phyloP scores from a whole-genome alignment of 2,329 filamentous ascomycete species.

The Albifimbria verrucaria region DNA sequence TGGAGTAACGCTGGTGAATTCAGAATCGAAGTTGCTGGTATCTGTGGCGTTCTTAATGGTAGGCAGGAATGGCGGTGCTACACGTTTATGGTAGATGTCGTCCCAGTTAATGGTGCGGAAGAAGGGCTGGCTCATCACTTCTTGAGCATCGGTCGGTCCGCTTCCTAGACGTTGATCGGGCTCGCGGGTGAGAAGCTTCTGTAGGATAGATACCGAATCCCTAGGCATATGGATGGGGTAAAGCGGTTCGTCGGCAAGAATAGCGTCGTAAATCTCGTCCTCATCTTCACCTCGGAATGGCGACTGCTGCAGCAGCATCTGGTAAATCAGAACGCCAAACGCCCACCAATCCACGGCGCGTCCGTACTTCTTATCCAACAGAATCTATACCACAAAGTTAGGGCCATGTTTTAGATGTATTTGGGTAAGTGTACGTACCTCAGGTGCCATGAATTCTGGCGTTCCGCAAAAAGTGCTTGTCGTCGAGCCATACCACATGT shows the following conservation, averaged over 20 bases:
- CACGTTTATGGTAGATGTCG: slow-evolving; percentile 93
- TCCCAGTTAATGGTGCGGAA: slow-evolving; percentile 99
- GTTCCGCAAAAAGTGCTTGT: slow-evolving; percentile 99
- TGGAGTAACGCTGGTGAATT: slow-evolving; percentile 97
- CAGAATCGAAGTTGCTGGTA: slow-evolving; percentile 99
- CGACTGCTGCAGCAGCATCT: slow-evolving; percentile 98
- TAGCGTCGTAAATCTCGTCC: slow-evolving; percentile 98
- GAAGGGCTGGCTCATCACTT: slow-evolving; percentile 98
- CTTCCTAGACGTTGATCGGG: slow-evolving; percentile 90
- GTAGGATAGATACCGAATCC: slow-evolving; percentile 94
- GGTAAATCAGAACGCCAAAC: slow-evolving; percentile 97
- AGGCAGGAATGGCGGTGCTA: slow-evolving; percentile 85
- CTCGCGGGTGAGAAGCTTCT: slow-evolving; percentile 94
- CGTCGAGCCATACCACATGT: slow-evolving; percentile 98
- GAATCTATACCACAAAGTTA: slow-evolving; percentile 60
- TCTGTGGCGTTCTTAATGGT: slow-evolving; percentile 89
- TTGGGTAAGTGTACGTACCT: slow-evolving; percentile 53
- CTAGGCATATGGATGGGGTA: slow-evolving; percentile 99
- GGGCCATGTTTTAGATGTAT: slow-evolving; percentile 10
- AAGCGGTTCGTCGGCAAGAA: slow-evolving; percentile 92
- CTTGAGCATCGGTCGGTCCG: slow-evolving; percentile 93
- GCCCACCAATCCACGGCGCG: slow-evolving; percentile 99
- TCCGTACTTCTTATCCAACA: slow-evolving; percentile 97
- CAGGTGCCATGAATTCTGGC: slow-evolving; percentile 99
- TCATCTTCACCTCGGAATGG: slow-evolving; percentile 98